phyloP scores from a whole-genome alignment of 2,329 filamentous ascomycete genomes.

The Biscogniauxia sp. region DNA sequence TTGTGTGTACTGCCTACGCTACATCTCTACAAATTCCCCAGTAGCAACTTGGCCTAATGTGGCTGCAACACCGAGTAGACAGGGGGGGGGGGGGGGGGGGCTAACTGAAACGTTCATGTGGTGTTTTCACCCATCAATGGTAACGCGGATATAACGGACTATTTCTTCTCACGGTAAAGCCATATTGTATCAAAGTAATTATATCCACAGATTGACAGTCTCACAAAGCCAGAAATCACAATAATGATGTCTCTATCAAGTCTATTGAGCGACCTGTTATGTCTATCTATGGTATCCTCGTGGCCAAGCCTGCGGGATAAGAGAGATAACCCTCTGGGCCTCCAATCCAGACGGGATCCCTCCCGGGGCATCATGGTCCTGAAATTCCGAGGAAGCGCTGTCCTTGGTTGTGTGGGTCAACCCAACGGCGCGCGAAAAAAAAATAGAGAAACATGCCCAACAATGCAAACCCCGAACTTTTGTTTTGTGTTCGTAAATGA shows the following conservation, averaged over 20 bases:
- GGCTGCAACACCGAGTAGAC: too few relatives aligned
- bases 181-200: too few relatives aligned
- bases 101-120: too few relatives aligned
- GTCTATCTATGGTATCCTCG: constrained; percentile 28
- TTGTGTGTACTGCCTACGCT: too few relatives aligned
- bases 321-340: constrained; percentile 19
- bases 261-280: constrained; percentile 26
- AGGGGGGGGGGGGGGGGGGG: too few relatives aligned
- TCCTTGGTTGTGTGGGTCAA: constrained; percentile 19
- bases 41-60: too few relatives aligned
- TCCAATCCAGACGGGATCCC: constrained; percentile 24
- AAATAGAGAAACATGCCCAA: constrained; percentile 28
- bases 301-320: constrained; percentile 18
- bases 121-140: too few relatives aligned
- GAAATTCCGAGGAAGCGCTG: constrained; percentile 20
- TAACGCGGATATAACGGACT: too few relatives aligned
- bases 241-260: constrained; percentile 18
- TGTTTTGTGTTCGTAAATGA: constrained; percentile 30
- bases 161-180: too few relatives aligned
- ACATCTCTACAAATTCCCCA: too few relatives aligned
- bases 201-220: too few relatives aligned
- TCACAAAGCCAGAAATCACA: too few relatives aligned
- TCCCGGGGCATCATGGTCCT: constrained; percentile 20
- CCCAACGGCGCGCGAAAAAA: constrained; percentile 20
- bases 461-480: constrained; percentile 33